Conservation (phyloP, 2,329 filamentous ascomycete species). For the Aspergillus sp. region DNA sequence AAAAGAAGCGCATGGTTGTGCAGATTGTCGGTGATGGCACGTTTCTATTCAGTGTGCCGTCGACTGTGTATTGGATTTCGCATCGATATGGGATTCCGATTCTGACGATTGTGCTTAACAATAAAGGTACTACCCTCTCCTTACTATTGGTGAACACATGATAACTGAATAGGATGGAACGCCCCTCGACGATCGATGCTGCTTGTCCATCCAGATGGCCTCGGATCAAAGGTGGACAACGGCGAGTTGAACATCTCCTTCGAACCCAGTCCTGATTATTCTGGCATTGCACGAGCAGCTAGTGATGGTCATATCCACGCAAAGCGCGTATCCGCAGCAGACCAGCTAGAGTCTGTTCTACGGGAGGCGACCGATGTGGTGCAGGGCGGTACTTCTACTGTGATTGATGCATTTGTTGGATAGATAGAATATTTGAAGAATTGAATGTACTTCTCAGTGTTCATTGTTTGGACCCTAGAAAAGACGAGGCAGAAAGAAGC, state of each 20-base stretch:
- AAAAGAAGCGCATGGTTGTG: conserved; percentile 3
- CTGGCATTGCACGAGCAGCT: conserved; percentile 60
- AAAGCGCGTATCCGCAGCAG: conserved; percentile 29
- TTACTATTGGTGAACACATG: too few relatives aligned
- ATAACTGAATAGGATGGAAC: conserved; percentile 44
- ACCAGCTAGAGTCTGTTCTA: conserved; percentile 49
- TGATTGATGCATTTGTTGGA: conserved; percentile 45
- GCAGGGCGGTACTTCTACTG: conserved; percentile 49
- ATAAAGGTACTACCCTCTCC: conserved; percentile 45
- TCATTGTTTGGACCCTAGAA: too few relatives aligned
- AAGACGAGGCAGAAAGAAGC: background rate
- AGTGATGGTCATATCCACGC: background rate
- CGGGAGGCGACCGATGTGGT: conserved; percentile 53
- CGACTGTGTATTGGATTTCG: conserved; percentile 63
- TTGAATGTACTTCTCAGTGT: too few relatives aligned
- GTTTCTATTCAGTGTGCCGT: conserved; percentile 60
- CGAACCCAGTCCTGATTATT: conserved; percentile 58
- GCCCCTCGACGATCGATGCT: conserved; percentile 48
- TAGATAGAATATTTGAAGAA: too few relatives aligned
- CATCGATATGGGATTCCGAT: conserved; percentile 60
- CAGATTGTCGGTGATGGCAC: conserved; percentile 57
- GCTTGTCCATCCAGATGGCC: conserved; percentile 58
- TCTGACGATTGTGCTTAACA: conserved; percentile 62
- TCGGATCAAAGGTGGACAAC: conserved; percentile 54
- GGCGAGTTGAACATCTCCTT: conserved; percentile 60